These are phyloP conservation scores for Yarrowia sp. DNA, from an alignment of 805 yeast genomes.

Conservation along the genomic window DNA sequence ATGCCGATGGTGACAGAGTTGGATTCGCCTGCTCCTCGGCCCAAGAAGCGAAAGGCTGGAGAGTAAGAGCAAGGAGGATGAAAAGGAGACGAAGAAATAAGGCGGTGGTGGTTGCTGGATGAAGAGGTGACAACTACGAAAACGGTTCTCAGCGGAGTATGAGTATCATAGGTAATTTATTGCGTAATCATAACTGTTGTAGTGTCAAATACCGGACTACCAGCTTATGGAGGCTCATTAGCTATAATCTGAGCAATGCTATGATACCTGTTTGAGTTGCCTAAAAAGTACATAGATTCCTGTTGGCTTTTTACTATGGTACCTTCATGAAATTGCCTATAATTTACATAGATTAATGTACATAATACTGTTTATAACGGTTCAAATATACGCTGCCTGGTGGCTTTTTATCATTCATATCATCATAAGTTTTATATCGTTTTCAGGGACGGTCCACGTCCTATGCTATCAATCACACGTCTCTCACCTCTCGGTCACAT, in stretches of 20 bases:
- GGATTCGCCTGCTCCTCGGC: conserved; percentile 27
- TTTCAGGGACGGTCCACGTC: too few relatives aligned
- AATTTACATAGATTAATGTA: too few relatives aligned
- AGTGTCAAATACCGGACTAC: too few relatives aligned
- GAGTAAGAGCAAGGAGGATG: not conserved
- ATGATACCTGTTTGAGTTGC: too few relatives aligned
- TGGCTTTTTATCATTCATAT: too few relatives aligned
- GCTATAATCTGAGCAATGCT: not conserved
- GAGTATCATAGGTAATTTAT: conserved; percentile 25
- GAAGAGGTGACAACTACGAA: conserved; percentile 1
- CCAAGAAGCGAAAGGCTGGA: conserved; percentile 37
- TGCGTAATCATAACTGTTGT: conserved; percentile 14
- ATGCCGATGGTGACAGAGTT: conserved; percentile 27
- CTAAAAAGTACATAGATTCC: too few relatives aligned
- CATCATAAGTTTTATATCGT: too few relatives aligned
- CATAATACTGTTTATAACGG: too few relatives aligned
- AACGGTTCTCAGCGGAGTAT: conserved; percentile 5
- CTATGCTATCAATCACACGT: too few relatives aligned
- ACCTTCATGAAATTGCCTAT: too few relatives aligned
- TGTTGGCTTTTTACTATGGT: too few relatives aligned
- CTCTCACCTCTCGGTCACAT: not conserved
- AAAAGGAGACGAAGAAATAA: not conserved
- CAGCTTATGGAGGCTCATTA: not conserved
- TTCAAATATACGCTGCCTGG: too few relatives aligned
- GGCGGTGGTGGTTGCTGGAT: not conserved